Evolutionary conservation across 2,329 filamentous ascomycete genomes (phyloP).

Genomic region (Pyrenophora tritici-repentis): DNA sequence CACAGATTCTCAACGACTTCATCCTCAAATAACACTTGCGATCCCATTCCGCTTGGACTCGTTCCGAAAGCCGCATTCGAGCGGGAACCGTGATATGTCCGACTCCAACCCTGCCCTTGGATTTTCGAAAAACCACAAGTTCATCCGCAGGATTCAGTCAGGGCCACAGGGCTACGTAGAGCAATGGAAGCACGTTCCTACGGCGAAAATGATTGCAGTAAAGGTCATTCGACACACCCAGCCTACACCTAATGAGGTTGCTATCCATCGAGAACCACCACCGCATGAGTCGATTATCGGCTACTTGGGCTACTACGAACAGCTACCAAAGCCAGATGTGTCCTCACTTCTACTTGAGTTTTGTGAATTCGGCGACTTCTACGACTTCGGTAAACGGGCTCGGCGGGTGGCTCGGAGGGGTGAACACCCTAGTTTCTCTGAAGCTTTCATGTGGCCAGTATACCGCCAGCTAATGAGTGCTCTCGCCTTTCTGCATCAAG

Average conservation of each 20-base stretch:
- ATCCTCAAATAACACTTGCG: neutral
- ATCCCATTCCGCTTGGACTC: neutral
- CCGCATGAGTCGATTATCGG: conserved; percentile 16
- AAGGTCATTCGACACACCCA: conserved; percentile 13
- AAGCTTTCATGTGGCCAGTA: conserved; percentile 22
- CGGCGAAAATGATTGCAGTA: conserved; percentile 13
- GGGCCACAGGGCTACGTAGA: conserved; percentile 20
- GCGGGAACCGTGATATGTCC: neutral
- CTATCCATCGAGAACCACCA: conserved; percentile 15
- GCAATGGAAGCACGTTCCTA: conserved; percentile 9
- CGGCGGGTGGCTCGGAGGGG: neutral
- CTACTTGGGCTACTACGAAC: conserved; percentile 9
- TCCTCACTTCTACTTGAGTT: conserved; percentile 21
- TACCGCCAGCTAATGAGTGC: conserved; percentile 21
- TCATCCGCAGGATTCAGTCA: neutral
- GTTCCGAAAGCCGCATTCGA: neutral
- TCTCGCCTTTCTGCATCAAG: conserved; percentile 29
- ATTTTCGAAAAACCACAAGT: neutral
- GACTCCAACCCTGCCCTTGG: neutral
- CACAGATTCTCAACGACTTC: neutral
- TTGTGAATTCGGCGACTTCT: conserved; percentile 23
- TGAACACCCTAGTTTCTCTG: conserved; percentile 6
- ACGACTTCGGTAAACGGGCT: neutral
- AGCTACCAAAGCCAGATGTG: neutral
- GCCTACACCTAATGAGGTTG: conserved; percentile 10